Conservation (phyloP, 306 rosid species). For the Cercis canadensis region DNA sequence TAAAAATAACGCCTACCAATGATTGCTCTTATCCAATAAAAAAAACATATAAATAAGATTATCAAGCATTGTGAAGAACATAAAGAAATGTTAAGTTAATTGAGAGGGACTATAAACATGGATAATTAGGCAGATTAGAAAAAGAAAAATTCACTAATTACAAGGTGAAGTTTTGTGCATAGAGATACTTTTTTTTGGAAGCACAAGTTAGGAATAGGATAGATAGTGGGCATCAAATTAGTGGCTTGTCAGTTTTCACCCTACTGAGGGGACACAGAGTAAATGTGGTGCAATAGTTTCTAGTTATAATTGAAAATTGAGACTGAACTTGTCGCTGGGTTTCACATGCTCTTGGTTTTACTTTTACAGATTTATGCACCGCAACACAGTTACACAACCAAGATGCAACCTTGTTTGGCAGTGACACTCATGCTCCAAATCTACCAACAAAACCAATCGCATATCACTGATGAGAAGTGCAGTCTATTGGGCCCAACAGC, state of each 20-base stretch:
- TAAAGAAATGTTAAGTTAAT: background rate
- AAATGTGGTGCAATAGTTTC: slow-evolving; percentile 9
- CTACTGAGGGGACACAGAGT: slow-evolving; percentile 20
- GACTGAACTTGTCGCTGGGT: background rate
- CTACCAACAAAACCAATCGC: too few relatives aligned
- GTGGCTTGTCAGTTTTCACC: slow-evolving; percentile 14
- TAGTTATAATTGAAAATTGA: background rate
- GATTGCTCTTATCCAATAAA: too few relatives aligned
- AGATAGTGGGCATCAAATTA: slow-evolving; percentile 12
- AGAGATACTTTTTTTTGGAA: background rate
- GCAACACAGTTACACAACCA: too few relatives aligned
- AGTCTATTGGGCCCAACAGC: too few relatives aligned
- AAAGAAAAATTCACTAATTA: background rate
- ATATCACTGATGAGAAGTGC: too few relatives aligned
- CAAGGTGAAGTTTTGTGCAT: background rate
- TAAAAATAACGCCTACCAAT: too few relatives aligned
- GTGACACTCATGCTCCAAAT: too few relatives aligned
- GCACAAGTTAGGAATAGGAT: background rate
- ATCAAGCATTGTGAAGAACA: background rate
- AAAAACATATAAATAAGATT: too few relatives aligned
- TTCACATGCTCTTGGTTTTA: slow-evolving; percentile 32
- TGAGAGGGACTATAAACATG: background rate
- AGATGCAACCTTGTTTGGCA: too few relatives aligned
- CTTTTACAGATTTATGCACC: too few relatives aligned
- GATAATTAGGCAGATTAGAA: too few relatives aligned